phyloP scores from a whole-genome alignment of 176 grass and related monocot genomes.

The Lolium multiflorum region DNA sequence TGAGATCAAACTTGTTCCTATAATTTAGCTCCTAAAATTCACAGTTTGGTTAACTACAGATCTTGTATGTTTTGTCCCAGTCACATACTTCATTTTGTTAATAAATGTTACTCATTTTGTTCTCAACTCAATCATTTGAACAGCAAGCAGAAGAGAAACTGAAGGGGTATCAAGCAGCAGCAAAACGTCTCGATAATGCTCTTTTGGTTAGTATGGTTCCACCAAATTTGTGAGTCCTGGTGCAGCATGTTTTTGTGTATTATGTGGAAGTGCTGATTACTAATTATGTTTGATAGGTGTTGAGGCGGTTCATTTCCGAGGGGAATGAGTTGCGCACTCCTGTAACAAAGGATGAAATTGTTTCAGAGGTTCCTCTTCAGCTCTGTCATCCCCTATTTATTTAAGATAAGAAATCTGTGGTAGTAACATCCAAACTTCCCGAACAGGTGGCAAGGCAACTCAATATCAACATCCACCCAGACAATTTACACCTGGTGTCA shows the following conservation, averaged over 20 bases:
- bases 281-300: conserved; percentile 52
- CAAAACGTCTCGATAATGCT: conserved; percentile 81
- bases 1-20: not conserved
- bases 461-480: conserved; percentile 73
- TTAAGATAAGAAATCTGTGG: not conserved
- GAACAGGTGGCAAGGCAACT: conserved; percentile 82
- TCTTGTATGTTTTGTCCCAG: not conserved
- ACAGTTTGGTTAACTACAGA: conserved; percentile 4
- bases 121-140: conserved; percentile 32
- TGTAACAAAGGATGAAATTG: conserved; percentile 86
- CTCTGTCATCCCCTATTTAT: not conserved
- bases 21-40: not conserved
- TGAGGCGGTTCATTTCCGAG: conserved; percentile 71
- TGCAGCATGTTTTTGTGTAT: conserved; percentile 18
- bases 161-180: conserved; percentile 81
- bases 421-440: conserved; percentile 19
- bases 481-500: conserved; percentile 75
- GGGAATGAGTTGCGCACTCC: conserved; percentile 70
- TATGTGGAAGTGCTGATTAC: conserved; percentile 16
- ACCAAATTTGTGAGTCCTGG: not conserved
- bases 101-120: conserved; percentile 39
- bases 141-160: conserved; percentile 67
- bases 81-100: not conserved
- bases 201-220: conserved; percentile 69
- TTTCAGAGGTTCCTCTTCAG: conserved; percentile 63